Base-by-base conservation (phyloP, 2,329 filamentous ascomycete species). In the Ophiocordyceps camponoti-leonardi region DNA sequence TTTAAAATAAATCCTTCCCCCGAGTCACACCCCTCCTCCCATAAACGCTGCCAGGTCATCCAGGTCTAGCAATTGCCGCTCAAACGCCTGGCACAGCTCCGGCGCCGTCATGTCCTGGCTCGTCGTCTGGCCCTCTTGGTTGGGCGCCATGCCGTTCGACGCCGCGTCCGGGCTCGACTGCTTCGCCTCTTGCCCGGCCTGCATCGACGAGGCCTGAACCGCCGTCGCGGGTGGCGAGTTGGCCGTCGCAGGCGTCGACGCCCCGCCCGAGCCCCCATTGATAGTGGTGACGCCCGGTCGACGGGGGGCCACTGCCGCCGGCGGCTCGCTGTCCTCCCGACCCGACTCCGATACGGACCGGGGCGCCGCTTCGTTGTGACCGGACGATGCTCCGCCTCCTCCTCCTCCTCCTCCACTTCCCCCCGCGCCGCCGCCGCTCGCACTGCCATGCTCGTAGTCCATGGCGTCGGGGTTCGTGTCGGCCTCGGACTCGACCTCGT, bases 21-120 rank as follows among this genome's bases (percentile, higher is more conserved):
- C 19, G 8, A 4, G 18, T 51, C 50, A 78, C 49, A 78, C 74
- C 48, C 74, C 74, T 19, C 74, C 74, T 19, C 74, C 74, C 74
- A 78, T 78, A 45, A 78, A 77, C 3, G 74, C 74, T 30, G 74
- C 74, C 12, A 78, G 66, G 52, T 78, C 74, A 49, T 78, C 74
- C 7, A 78, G 62, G 55, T 78, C 74, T 12, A 78, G 62, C 1
- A 78, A 64, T 57, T 78, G 74, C 30, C 72, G 64, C 61, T 78
- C 75, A 52, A 78, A 78, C 0, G 74, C 74, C 14, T 63, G 61
- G 53, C 75, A 78, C 16, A 78, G 62, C 54, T 78, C 74, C 6
- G 68, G 66, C 0, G 73, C 69, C 2, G 73, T 77, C 72, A 78
- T 78, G 49, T 78, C 74, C 45, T 65, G 62, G 31, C 59, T 62